phyloP scores from a whole-genome alignment of 108 stramenopile genomes.

The Mayamaea pseudoterrestris region DNA sequence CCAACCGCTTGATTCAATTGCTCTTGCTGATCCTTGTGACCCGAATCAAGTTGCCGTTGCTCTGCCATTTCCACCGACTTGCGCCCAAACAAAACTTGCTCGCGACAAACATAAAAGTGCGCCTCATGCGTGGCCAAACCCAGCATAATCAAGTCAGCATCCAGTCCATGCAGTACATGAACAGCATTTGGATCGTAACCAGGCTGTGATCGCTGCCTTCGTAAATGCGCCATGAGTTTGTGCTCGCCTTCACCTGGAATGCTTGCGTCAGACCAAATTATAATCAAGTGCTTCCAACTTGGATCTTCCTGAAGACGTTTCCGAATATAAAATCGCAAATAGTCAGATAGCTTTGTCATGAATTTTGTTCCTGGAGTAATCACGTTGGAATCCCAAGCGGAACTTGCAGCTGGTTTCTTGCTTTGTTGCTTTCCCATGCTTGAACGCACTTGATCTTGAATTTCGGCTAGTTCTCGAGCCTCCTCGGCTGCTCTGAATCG shows the following conservation, averaged over 20 bases:
- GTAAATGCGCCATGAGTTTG: conserved; percentile 94
- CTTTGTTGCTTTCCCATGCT: conserved; percentile 65
- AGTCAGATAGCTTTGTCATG: conserved; percentile 84
- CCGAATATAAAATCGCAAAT: conserved; percentile 81
- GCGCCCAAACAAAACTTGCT: conserved; percentile 85
- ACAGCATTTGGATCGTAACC: conserved; percentile 93
- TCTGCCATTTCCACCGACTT: conserved; percentile 52
- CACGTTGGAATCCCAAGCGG: conserved; percentile 94
- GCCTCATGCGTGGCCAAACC: conserved; percentile 97
- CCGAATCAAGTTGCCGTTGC: conserved; percentile 53
- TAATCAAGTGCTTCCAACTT: conserved; percentile 81
- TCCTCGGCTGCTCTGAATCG: conserved; percentile 96
- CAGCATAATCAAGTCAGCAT: conserved; percentile 99
- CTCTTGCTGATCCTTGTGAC: conserved; percentile 55
- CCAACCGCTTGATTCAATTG: conserved; percentile 69
- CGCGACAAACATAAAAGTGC: conserved; percentile 93
- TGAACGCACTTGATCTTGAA: conserved; percentile 72
- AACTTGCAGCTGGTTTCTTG: conserved; percentile 52
- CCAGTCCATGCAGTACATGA: conserved; percentile 94
- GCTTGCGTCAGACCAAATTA: conserved; percentile 92
- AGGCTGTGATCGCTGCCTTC: conserved; percentile 82
- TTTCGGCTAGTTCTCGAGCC: conserved; percentile 73
- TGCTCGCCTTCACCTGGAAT: conserved; percentile 99
- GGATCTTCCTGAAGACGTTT: conserved; percentile 83
- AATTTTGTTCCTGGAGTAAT: conserved; percentile 99